Conservation (phyloP, 306 rosid species). For the Lotus japonicus region DNA sequence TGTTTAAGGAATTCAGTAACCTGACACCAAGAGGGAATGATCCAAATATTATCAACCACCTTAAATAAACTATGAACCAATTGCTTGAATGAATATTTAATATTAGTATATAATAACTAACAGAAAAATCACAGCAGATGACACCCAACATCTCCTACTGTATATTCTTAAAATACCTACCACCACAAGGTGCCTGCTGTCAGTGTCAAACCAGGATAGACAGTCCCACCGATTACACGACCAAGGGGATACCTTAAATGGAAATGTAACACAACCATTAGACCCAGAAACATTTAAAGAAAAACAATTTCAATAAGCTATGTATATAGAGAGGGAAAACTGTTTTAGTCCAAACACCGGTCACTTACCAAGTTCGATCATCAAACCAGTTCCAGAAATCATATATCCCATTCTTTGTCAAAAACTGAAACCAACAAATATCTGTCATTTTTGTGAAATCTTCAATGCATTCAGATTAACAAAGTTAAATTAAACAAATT, state of each 20-base stretch:
- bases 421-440: conserved; percentile 67
- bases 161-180: conserved; percentile 40
- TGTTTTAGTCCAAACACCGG: not conserved
- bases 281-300: conserved; percentile 21
- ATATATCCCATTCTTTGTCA: conserved; percentile 91
- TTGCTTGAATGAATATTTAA: not conserved
- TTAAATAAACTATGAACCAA: conserved; percentile 1
- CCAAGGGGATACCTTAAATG: conserved; percentile 95
- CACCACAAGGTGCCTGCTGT: conserved; percentile 92
- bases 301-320: not conserved
- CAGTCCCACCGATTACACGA: conserved; percentile 97
- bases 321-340: not conserved
- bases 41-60: conserved; percentile 12
- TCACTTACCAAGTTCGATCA: conserved; percentile 89
- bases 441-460: conserved; percentile 18
- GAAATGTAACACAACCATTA: not conserved
- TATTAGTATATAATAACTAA: conserved; percentile 3
- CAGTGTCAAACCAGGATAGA: conserved; percentile 94
- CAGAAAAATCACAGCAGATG: conserved; percentile 4
- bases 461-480: conserved; percentile 4
- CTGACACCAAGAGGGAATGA: conserved; percentile 36
- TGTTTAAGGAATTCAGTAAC: conserved; percentile 77
- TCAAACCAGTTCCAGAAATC: conserved; percentile 99
- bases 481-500: not conserved
- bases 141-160: conserved; percentile 9